A percentile compares a stretch with the other conserved stretches of the same genome.
Evolutionary conservation across 768 basidiomycete genomes (phyloP).

Genomic region (Hypholoma fasciculare): DNA sequence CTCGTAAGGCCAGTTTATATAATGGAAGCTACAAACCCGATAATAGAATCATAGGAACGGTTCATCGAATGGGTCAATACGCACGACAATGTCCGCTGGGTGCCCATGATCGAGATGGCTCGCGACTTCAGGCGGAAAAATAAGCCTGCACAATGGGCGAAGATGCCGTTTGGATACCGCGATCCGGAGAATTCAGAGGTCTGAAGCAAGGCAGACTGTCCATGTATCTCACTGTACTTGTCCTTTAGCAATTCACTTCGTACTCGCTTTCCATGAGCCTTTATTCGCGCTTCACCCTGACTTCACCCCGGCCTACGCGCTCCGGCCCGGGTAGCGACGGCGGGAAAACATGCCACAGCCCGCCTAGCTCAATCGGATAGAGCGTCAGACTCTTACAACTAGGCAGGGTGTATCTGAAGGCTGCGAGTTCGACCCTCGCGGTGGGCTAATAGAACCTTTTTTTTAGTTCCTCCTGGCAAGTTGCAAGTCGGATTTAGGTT

Average conservation of each 20-base stretch:
- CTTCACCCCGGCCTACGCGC: neutral
- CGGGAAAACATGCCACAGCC: neutral
- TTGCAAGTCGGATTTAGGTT: too few relatives aligned
- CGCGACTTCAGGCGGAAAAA: conserved; percentile 58
- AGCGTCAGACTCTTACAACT: conserved; percentile 54
- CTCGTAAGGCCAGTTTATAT: conserved; percentile 39
- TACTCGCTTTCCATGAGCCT: neutral
- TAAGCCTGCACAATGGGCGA: conserved; percentile 45
- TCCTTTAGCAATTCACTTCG: neutral
- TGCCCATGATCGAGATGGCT: conserved; percentile 68
- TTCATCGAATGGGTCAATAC: conserved; percentile 77
- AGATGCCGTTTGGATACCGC: conserved; percentile 49
- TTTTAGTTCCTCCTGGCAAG: too few relatives aligned
- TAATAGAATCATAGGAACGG: conserved; percentile 43
- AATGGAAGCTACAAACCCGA: neutral
- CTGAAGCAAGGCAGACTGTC: neutral
- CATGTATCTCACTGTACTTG: too few relatives aligned
- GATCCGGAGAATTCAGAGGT: neutral
- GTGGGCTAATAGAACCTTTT: conserved; percentile 17
- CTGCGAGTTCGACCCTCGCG: conserved; percentile 30
- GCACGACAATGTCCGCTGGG: conserved; percentile 70
- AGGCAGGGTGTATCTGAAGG: conserved; percentile 58
- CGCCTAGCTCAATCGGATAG: conserved; percentile 52
- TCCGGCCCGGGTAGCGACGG: neutral
- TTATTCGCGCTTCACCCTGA: too few relatives aligned